Conservation (phyloP, 768 basidiomycete genomes). For the Lentinula raphanica region DNA sequence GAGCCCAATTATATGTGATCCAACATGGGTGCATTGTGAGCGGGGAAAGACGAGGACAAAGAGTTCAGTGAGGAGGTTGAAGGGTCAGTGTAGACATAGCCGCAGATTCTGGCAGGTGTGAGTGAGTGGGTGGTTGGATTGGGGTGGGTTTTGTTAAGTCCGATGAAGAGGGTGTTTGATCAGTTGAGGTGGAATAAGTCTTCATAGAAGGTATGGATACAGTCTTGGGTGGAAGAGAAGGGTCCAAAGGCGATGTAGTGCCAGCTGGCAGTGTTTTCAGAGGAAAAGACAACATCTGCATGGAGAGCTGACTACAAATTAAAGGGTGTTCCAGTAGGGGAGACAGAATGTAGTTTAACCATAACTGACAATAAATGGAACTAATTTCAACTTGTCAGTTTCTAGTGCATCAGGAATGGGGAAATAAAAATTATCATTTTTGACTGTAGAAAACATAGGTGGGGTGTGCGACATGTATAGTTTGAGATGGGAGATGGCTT, state of each 20-base stretch:
- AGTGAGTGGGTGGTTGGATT: not conserved
- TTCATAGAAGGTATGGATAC: not conserved
- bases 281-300: not conserved
- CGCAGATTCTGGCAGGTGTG: not conserved
- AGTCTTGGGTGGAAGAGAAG: not conserved
- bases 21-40: no score
- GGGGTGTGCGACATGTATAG: no score
- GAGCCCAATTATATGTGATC: no score
- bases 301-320: not conserved
- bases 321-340: not conserved
- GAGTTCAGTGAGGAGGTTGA: conserved; percentile 38
- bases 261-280: not conserved
- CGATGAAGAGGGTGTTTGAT: not conserved
- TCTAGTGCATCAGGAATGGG: conserved; percentile 38
- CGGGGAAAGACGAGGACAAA: conserved; percentile 42
- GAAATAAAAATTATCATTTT: conserved; percentile 41
- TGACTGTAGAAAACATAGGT: not conserved
- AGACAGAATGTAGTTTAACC: conserved; percentile 2
- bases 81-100: conserved; percentile 25
- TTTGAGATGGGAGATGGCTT: no score
- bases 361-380: conserved; percentile 46
- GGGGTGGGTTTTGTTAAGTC: not conserved
- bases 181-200: not conserved
- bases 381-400: conserved; percentile 42
- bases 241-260: not conserved